Conservation (phyloP, 306 rosid species). For the Prunus persica region Prunus_persica_NCBIv2 NC_034014.1:4479501-4480000, state of each 20-base stretch:
- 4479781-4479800: slow-evolving; percentile 1
- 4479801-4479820: neutral
- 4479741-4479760: neutral
- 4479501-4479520: slow-evolving; percentile 40
- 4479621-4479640: slow-evolving; percentile 95
- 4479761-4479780: neutral
- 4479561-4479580: slow-evolving; percentile 95
- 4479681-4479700: slow-evolving; percentile 90
- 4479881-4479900: slow-evolving; percentile 86
- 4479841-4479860: slow-evolving; percentile 78
- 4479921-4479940: slow-evolving; percentile 80
- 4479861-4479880: slow-evolving; percentile 82
- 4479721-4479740: slow-evolving; percentile 95
- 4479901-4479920: slow-evolving; percentile 99
- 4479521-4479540: slow-evolving; percentile 65
- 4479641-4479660: slow-evolving; percentile 92
- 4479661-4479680: slow-evolving; percentile 74
- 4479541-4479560: slow-evolving; percentile 94
- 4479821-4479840: slow-evolving; percentile 77
- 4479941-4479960: slow-evolving; percentile 86
- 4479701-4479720: slow-evolving; percentile 89
- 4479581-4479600: slow-evolving; percentile 95
- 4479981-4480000: slow-evolving; percentile 94
- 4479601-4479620: slow-evolving; percentile 81
- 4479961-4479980: slow-evolving; percentile 83